phyloP scores from a whole-genome alignment of 108 stramenopile genomes.

The Fragilaria crotonensis region DNA sequence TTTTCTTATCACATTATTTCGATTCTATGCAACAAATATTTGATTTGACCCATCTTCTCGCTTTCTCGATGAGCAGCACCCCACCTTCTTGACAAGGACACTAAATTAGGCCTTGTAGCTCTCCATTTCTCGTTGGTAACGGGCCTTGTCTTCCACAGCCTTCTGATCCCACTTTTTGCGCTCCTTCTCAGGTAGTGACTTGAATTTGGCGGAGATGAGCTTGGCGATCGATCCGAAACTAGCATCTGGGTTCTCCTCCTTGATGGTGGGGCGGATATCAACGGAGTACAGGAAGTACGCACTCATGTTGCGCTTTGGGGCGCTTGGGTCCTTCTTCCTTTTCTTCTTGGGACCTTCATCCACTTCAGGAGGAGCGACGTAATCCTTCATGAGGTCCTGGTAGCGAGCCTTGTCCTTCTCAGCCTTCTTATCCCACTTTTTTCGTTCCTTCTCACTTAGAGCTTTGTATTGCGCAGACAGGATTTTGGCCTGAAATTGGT shows the following conservation, averaged over 20 bases:
- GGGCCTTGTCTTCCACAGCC: constrained; percentile 59
- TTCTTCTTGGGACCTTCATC: constrained; percentile 39
- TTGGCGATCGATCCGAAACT: constrained; percentile 67
- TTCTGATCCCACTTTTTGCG: constrained; percentile 58
- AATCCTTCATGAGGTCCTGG: constrained; percentile 77
- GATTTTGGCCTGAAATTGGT: constrained; percentile 40
- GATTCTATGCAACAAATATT: too few relatives aligned
- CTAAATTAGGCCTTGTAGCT: constrained; percentile 1
- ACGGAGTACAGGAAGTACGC: constrained; percentile 78
- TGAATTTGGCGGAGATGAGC: constrained; percentile 64
- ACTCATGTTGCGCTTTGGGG: constrained; percentile 66
- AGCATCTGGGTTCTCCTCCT: constrained; percentile 65
- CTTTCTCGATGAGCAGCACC: too few relatives aligned
- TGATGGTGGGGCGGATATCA: constrained; percentile 48
- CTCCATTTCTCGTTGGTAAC: constrained; percentile 7
- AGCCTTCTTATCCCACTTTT: constrained; percentile 75
- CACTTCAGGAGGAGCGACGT: constrained; percentile 61
- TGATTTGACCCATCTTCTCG: too few relatives aligned
- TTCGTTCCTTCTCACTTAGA: constrained; percentile 54
- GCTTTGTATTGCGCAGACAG: constrained; percentile 67
- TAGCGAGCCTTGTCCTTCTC: constrained; percentile 78
- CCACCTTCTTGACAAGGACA: too few relatives aligned
- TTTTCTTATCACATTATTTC: too few relatives aligned
- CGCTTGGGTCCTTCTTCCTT: constrained; percentile 72
- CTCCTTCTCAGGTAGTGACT: constrained; percentile 55